Evolutionary conservation across 805 yeast species (phyloP), one percentile per base, ranked within the genome.

Genomic region (Yamadazyma ubonensis): DNA sequence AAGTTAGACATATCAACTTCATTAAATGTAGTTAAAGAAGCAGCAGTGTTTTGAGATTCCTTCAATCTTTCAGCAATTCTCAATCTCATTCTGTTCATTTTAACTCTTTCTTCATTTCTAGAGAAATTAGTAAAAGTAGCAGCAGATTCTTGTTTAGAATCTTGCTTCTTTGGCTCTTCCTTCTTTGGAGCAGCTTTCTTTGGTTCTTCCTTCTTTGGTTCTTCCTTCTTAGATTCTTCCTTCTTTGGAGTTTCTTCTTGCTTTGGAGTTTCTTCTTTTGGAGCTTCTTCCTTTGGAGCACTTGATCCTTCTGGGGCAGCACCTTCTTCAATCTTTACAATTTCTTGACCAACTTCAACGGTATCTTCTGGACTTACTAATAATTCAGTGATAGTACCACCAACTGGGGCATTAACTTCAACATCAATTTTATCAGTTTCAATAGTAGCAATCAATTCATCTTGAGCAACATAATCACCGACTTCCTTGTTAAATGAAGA

Each of bases 31-130:
- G 99, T 91, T 61, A 91, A 79, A 33, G 98, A 87, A 27, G 99
- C 99, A 51, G 98, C 95, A 41, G 98, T 90, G 77, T 93, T 93
- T 73, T 91, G 99, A 25, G 98, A 86, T 76, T 93, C 98, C 87
- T 91, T 91, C 63, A 91, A 84, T 73, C 99, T 87, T 76, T 91
- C 98, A 45, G 99, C 96, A 53, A 93, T 93, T 78, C 99, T 87
- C 71, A 87, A 70, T 73, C 99, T 85, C 98, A 91, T 93, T 76
- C 99, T 86, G 82, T 90, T 93, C 98, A 91, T 91, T 77, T 91
- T 91, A 50, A 93, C 95, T 64, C 89, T 80, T 61, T 82, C 85
- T 72, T 93, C 98, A 46, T 71, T 67, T 74, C 99, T 86, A 43
- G 93, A 76, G 59, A 86, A 87, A 37, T 56, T 49, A 38, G 71